Conservation (phyloP, 2,329 filamentous ascomycete genomes). For the Pseudogymnoascus sp. region DNA sequence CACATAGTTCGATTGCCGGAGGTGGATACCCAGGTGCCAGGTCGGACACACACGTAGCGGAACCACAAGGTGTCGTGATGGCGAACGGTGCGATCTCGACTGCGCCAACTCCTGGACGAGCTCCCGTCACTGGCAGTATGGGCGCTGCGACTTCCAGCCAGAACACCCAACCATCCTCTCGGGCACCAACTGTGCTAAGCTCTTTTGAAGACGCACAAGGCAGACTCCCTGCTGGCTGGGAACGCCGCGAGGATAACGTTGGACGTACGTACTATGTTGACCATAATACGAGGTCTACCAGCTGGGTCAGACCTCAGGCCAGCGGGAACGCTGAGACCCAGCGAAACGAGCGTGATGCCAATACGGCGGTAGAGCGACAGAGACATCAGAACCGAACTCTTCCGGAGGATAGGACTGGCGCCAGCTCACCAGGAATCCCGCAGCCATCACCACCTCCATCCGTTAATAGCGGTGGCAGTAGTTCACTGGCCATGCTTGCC, state of each 20-base stretch:
- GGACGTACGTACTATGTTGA: constrained; percentile 97
- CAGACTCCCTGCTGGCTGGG: constrained; percentile 86
- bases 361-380: constrained; percentile 85
- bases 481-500: constrained; percentile 77
- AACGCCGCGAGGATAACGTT: constrained; percentile 88
- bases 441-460: constrained; percentile 31
- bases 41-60: constrained; percentile 15
- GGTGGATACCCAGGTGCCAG: constrained; percentile 24
- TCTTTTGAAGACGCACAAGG: constrained; percentile 97
- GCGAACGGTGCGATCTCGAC: constrained; percentile 25
- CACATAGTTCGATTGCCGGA: constrained; percentile 24
- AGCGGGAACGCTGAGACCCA: constrained; percentile 69
- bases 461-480: constrained; percentile 31
- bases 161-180: constrained; percentile 16
- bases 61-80: constrained; percentile 22
- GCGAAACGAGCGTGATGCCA: constrained; percentile 74
- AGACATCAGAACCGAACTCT: constrained; percentile 93
- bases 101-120: constrained; percentile 27
- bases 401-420: constrained; percentile 88
- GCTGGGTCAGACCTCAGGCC: constrained; percentile 84
- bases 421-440: constrained; percentile 76
- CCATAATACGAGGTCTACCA: constrained; percentile 92
- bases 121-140: constrained; percentile 27
- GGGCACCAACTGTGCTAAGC: constrained; percentile 53
- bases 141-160: constrained; percentile 18